phyloP scores from a whole-genome alignment of 345 rosid genomes.

The Euphorbia lathyris region DNA sequence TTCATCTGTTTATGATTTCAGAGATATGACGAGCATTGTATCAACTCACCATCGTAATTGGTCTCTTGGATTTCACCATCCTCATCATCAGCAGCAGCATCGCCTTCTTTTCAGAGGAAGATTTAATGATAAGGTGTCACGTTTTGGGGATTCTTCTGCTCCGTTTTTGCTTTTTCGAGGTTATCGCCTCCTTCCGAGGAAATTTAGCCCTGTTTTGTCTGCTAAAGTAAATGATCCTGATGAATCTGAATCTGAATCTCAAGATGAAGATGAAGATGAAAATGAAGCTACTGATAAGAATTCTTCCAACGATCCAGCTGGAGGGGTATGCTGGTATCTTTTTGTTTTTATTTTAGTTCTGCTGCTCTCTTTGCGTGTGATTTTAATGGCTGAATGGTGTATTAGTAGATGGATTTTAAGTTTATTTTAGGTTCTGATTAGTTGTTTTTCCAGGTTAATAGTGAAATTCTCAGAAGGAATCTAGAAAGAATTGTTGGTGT shows the following conservation, averaged over 20 bases:
- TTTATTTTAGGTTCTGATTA: too few relatives aligned
- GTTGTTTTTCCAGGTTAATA: constrained; percentile 41
- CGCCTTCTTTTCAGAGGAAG: constrained; percentile 39
- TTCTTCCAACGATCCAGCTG: constrained; percentile 26
- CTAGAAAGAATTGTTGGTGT: constrained; percentile 86
- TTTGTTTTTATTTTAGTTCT: background rate
- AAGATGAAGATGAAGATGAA: constrained; percentile 32
- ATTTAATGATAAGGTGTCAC: constrained; percentile 35
- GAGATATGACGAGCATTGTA: constrained; percentile 57
- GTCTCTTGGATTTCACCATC: constrained; percentile 32
- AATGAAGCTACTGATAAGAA: constrained; percentile 31
- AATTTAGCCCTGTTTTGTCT: constrained; percentile 38
- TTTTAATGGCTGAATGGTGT: background rate
- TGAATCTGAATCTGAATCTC: constrained; percentile 27
- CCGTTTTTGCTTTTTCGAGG: constrained; percentile 28
- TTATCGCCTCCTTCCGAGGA: constrained; percentile 24
- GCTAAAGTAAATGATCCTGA: constrained; percentile 48
- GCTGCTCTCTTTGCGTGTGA: background rate
- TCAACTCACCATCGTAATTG: constrained; percentile 55
- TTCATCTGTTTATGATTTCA: background rate
- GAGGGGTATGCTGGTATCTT: constrained; percentile 23
- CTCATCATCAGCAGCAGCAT: background rate
- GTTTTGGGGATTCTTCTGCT: constrained; percentile 31
- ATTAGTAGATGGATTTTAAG: too few relatives aligned
- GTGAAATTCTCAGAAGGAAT: constrained; percentile 58